A percentile compares a stretch with the other conserved stretches of the same genome.
Evolutionary conservation across 1,284 basidiomycete species (phyloP).

Genomic region (Moesziomyces parantarcticus): DNA sequence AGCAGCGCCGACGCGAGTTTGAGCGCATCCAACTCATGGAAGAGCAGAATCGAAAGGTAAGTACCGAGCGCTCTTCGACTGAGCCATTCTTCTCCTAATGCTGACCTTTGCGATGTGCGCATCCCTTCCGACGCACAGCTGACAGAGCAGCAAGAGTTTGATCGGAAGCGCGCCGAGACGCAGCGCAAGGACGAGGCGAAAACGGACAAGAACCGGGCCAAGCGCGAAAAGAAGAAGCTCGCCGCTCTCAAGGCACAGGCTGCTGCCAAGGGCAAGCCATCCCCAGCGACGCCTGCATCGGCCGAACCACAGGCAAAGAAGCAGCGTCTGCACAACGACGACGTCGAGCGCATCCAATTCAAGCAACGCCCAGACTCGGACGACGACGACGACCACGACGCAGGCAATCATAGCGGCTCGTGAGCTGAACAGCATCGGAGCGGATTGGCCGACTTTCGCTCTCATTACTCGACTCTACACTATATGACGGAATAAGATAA

Average conservation of each 20-base stretch:
- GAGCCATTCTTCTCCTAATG: not conserved
- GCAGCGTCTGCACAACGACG: constrained; percentile 28
- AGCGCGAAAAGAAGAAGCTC: constrained; percentile 61
- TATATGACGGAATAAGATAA: too few relatives aligned
- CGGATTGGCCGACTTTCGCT: too few relatives aligned
- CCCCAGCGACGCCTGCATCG: not conserved
- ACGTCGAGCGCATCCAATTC: constrained; percentile 30
- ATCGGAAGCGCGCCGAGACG: constrained; percentile 27
- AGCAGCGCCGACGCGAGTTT: constrained; percentile 89
- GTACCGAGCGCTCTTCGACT: constrained; percentile 43
- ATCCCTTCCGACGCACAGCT: constrained; percentile 18
- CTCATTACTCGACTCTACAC: too few relatives aligned
- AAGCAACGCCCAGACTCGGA: constrained; percentile 23
- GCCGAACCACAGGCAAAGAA: constrained; percentile 30
- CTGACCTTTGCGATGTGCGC: not conserved
- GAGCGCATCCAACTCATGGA: constrained; percentile 92
- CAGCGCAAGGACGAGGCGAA: constrained; percentile 66
- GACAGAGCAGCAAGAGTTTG: constrained; percentile 52
- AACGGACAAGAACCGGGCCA: constrained; percentile 63
- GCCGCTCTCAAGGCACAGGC: constrained; percentile 44
- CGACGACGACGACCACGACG: constrained; percentile 1
- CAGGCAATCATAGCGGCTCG: not conserved
- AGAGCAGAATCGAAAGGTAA: constrained; percentile 80
- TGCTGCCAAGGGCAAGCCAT: constrained; percentile 26
- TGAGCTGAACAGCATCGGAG: not conserved